phyloP scores from a whole-genome alignment of 2,329 filamentous ascomycete genomes.

The Aschersonia sp. region DNA sequence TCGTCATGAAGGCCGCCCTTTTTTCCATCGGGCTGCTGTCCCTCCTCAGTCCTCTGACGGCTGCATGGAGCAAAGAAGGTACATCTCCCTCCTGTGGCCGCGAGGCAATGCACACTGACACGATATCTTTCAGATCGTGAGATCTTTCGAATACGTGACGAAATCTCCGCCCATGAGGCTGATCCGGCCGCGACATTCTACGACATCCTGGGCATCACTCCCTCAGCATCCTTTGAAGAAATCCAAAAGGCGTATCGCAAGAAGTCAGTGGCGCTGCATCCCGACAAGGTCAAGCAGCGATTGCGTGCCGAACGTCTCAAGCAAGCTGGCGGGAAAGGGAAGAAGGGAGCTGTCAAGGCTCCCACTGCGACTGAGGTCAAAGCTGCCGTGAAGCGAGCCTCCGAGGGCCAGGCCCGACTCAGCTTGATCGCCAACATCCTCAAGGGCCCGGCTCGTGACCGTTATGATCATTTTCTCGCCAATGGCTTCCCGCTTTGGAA shows the following conservation, averaged over 20 bases:
- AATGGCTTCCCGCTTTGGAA: slow-evolving; percentile 96
- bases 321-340: slow-evolving; percentile 29
- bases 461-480: slow-evolving; percentile 86
- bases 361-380: slow-evolving; percentile 64
- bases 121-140: slow-evolving; percentile 60
- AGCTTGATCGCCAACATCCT: slow-evolving; percentile 78
- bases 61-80: slow-evolving; percentile 83
- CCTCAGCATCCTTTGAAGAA: slow-evolving; percentile 66
- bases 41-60: slow-evolving; percentile 49
- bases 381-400: slow-evolving; percentile 65
- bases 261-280: slow-evolving; percentile 69
- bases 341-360: slow-evolving; percentile 51
- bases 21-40: slow-evolving; percentile 56
- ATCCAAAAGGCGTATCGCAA: slow-evolving; percentile 91
- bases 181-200: slow-evolving; percentile 80
- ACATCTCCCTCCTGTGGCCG: slow-evolving; percentile 4
- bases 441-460: slow-evolving; percentile 61
- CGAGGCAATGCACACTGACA: too few species aligned
- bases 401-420: slow-evolving; percentile 70
- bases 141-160: slow-evolving; percentile 90
- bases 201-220: slow-evolving; percentile 69
- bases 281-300: slow-evolving; percentile 85
- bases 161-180: slow-evolving; percentile 63
- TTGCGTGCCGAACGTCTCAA: slow-evolving; percentile 57
- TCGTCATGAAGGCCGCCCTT: slow-evolving; percentile 53